Base-by-base conservation (phyloP, 257 asterid genomes). In the Solanum ossicruentum region DNA sequence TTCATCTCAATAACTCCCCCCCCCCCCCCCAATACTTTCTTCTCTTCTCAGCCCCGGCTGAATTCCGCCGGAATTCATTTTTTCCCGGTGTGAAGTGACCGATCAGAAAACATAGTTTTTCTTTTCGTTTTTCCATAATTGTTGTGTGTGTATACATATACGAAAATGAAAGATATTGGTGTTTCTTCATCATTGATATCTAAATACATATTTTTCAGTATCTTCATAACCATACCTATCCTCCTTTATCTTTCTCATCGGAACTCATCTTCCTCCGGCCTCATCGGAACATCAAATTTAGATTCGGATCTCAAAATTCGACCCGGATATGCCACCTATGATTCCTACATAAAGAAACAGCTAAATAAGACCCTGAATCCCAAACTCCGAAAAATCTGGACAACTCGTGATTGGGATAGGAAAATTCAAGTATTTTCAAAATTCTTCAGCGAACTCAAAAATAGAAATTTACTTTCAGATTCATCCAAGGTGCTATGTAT, bases 351-450 rank as follows among this genome's bases (percentile, higher is more conserved):
- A 86, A 87, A 95, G 26, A 93, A 90, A 71, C 98, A 96, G 86
- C 95, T 96, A 72, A 93, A 96, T 93, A 96, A 96, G 90, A 96
- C 98, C 80, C 98, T 96, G 80, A 92, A 94, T 82, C 97, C 98
- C 7, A 91, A 92, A 60, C 98, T 96, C 81, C 89, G 99, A 15
- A 21, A 91, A n/a, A 85, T 93, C 57, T 96, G 99, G 98, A 91
- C 91, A 21, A 96, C 98, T 87, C 98, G 97, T 8, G 99, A 96
- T 39, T 96, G 99, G 99, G 86, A 89, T 83, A 88, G 99, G 32
- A 96, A 96, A 81, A 93, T 96, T 81, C 51, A 58, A 7, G 95
- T 93, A n/a, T 96, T 96, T 88, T 52, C 94, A 79, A 73, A 71
- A 2, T 96, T 96, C 79, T 96, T 93, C 92, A 58, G n/a, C 12